Base-by-base conservation (phyloP, 2,329 filamentous ascomycete genomes). In the Aureobasidium sp. region DNA sequence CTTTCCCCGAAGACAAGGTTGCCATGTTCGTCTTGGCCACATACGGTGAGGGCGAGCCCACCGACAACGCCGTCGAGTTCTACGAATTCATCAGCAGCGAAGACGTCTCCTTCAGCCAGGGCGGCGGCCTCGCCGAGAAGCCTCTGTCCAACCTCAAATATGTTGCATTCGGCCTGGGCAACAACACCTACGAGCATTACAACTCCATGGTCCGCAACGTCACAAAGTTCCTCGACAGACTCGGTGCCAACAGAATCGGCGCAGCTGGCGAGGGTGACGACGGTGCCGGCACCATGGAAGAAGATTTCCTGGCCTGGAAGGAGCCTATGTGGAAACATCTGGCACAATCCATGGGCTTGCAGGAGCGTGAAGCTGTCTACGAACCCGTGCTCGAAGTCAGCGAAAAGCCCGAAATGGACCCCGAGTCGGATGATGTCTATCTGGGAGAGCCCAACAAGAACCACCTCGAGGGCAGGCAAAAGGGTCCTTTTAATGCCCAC, bases 251-350 rank as follows among this genome's bases (percentile, higher is more conserved):
- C 65, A 81, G 89, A 61, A 88, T 98, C 61, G 90, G 93, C 40
- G 77, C 84, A 55, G 89, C 90, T 53, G 93, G 94, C 62, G 91
- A 97, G 74, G 93, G 93, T 64, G 93, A 98, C 64, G 93, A 98
- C 68, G 93, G 94, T 59, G 90, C 93, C 60, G 93, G 94, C 57
- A 98, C 93, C 54, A 98, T 98, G 94, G 93, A 98, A 74, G 94
- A 98, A 74, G 94, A 98, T 66, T 98, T 97, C 71, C 74, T 98
- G 64, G 88, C 91, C 60, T 98, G 93, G 93, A 98, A 98, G 75
- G 93, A 98, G 65, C 90, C 90, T 57, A 98, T 98, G 93, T 98
- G 94, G 93, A 76, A 80, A 63, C 87, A 86, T 56, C 77, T 98
- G 50, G 78, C 86, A 21, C 80, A 88, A 60, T 83, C 88, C 66